Evolutionary conservation across 257 asterid species (phyloP).

Genomic region (Parsonsia alboflavescens): DNA sequence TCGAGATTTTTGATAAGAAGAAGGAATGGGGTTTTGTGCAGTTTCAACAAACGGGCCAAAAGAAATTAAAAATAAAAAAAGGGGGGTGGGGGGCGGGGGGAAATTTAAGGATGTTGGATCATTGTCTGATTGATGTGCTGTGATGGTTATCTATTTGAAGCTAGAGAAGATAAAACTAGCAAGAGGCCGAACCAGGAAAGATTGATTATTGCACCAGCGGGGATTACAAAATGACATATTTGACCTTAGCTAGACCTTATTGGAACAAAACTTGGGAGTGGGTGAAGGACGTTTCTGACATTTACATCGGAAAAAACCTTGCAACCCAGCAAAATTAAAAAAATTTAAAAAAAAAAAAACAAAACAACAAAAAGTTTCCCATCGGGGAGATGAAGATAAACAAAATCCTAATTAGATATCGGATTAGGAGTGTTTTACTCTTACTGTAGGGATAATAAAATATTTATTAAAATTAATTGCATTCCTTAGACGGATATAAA

Average conservation of each 20-base stretch:
- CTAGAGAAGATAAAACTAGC: neutral
- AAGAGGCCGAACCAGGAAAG: neutral
- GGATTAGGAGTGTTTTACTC: no score
- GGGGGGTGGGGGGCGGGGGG: no score
- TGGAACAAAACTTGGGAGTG: neutral
- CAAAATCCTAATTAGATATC: no score
- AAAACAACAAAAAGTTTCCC: no score
- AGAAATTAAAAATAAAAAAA: neutral
- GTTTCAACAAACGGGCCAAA: neutral
- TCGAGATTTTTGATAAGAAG: neutral
- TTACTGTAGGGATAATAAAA: no score
- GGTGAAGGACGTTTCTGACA: neutral
- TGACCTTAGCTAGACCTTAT: neutral
- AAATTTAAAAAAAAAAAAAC: no score
- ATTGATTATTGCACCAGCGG: neutral
- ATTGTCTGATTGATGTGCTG: slow-evolving; percentile 10
- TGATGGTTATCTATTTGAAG: slow-evolving; percentile 13
- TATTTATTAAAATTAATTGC: no score
- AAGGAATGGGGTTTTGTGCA: neutral
- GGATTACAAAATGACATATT: neutral
- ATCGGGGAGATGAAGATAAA: no score
- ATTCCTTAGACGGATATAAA: no score
- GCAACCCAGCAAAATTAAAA: neutral
- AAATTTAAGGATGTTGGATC: neutral
- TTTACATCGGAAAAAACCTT: neutral